Percentiles rank a stretch among this genome's conserved stretches.
Conservation (phyloP, 192 early-diverging fungal species). For the Coemansia sp. region DNA sequence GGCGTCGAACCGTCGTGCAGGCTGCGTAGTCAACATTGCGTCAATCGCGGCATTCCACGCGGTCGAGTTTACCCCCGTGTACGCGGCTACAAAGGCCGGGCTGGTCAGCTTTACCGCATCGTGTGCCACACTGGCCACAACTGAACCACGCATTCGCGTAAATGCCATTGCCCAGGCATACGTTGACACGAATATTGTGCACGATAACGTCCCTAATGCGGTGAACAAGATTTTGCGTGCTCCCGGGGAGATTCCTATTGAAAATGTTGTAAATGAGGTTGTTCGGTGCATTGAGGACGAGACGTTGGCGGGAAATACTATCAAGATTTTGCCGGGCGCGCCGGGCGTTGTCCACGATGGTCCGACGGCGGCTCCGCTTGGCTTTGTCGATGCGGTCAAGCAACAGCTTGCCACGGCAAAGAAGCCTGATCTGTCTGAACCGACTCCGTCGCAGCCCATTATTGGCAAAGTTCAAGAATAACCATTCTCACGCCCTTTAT, state of each 20-base stretch:
- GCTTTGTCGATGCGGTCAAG: slow-evolving; percentile 12
- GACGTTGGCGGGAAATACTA: slow-evolving; percentile 51
- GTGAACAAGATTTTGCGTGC: slow-evolving; percentile 13
- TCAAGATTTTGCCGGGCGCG: slow-evolving; percentile 35
- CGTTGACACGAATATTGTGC: slow-evolving; percentile 54
- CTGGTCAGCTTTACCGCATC: slow-evolving; percentile 61
- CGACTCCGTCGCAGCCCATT: neutral
- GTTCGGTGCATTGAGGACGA: slow-evolving; percentile 62
- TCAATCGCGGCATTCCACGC: slow-evolving; percentile 67
- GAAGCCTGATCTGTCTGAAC: no score
- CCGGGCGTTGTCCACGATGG: slow-evolving; percentile 34
- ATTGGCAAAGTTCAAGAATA: slow-evolving; percentile 17
- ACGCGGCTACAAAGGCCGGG: slow-evolving; percentile 73
- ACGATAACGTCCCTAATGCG: slow-evolving; percentile 3
- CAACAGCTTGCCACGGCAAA: neutral
- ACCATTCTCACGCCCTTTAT: no score
- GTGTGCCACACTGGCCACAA: slow-evolving; percentile 42
- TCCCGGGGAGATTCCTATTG: slow-evolving; percentile 17
- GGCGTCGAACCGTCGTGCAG: slow-evolving; percentile 45
- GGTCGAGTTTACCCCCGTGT: slow-evolving; percentile 59
- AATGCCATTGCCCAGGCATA: slow-evolving; percentile 64
- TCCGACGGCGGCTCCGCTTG: slow-evolving; percentile 31
- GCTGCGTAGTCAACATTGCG: slow-evolving; percentile 74
- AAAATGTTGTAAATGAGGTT: slow-evolving; percentile 58
- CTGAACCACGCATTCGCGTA: slow-evolving; percentile 54